Evolutionary conservation across 1,284 basidiomycete genomes (phyloP), one percentile per base, ranked within the genome.

Genomic region (Irpex lacteus): DNA sequence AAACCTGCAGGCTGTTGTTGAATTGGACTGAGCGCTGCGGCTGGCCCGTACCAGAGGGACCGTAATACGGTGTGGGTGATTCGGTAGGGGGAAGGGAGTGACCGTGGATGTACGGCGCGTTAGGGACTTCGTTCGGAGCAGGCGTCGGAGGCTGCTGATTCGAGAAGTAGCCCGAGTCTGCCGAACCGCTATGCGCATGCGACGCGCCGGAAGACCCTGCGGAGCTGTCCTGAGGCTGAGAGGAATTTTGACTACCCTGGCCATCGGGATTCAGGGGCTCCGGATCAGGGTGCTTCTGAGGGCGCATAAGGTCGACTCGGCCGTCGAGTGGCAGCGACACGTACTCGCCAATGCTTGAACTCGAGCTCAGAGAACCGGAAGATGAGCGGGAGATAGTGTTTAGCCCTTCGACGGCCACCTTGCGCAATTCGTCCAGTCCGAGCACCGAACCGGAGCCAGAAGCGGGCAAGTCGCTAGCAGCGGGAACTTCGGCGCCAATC

Each of bases 241-340:
- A 11, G 13, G 59, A 26, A 32, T 34, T 50, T 38, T 59, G 38
- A 52, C 50, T 6, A 11, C 19, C 8, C 7, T 56, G 54, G 11
- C 34, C 54, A 15, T 21, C 8, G 34, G 26, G 15, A 49, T 44
- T 34, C 32, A 56, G 19, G 7, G 32, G 59, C 54, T 65, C 62
- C 2, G 66, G 68, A 6, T 65, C 63, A 56, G 58, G 76, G 71
- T 79, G 74, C 61, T 76, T 81, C 68, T 77, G 80, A 1, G 86
- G 91, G 38, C 87, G 83, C 81, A 97, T 91, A 67, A 98, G 78
- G 73, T 95, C 93, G 61, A 94, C 81, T 55, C 95, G 85, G 1
- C 95, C 95, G 60, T 94, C 91, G 26, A 97, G 80, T 4, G 96
- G 95, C 74, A 96, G 72, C 60, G 85, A 90, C 49, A 80, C 81